phyloP scores from a whole-genome alignment of 192 early-diverging fungal species.

The Entophlyctis luteolus region DNA sequence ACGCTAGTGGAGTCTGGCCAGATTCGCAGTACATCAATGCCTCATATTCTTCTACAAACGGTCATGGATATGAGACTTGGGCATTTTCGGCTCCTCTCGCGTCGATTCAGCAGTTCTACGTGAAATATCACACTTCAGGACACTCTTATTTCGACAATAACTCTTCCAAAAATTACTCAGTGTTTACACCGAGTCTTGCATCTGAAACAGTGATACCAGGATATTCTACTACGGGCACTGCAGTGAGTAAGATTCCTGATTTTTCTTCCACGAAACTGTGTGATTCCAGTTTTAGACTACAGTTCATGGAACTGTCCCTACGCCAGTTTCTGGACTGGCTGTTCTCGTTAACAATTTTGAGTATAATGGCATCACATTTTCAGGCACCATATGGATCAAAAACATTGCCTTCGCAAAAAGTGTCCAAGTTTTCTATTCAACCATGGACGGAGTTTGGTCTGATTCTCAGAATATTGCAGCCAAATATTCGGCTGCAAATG shows the following conservation, averaged over 20 bases:
- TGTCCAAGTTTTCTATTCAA: not conserved
- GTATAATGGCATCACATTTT: not conserved
- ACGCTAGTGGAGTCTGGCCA: not conserved
- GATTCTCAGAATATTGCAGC: not conserved
- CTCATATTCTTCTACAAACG: not conserved
- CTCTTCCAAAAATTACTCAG: not conserved
- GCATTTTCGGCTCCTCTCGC: not conserved
- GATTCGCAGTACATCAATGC: not conserved
- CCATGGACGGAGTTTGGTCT: not conserved
- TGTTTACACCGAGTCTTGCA: no score
- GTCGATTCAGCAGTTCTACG: conserved; percentile 1
- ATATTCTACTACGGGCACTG: no score
- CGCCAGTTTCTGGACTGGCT: no score
- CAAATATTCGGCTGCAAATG: not conserved
- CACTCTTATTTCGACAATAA: conserved; percentile 5
- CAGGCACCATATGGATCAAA: not conserved
- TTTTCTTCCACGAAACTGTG: no score
- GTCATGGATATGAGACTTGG: conserved; percentile 1
- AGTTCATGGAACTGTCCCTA: no score
- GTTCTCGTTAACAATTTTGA: not conserved
- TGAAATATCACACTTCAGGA: not conserved
- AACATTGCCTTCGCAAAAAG: conserved; percentile 8
- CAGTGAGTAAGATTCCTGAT: no score
- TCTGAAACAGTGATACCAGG: no score
- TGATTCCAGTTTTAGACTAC: no score